Evolutionary conservation across 2,329 filamentous ascomycete species (phyloP).

Genomic region (Fusarium sp.): DNA sequence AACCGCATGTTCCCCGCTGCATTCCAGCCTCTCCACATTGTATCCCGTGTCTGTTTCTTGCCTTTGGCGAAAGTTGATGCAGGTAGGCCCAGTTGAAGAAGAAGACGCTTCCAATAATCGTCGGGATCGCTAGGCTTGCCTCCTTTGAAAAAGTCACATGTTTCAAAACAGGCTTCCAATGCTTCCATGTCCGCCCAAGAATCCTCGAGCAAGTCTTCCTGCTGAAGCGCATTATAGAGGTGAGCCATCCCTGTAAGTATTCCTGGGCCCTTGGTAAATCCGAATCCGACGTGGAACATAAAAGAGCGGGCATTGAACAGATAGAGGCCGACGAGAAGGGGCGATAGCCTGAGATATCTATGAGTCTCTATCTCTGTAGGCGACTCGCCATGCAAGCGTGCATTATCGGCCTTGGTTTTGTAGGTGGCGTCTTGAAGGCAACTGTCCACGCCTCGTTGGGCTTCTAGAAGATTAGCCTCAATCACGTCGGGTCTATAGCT

Average conservation of each 20-base stretch:
- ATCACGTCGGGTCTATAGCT: no score
- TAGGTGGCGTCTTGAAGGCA: no score
- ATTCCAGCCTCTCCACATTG: neutral
- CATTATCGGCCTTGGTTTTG: no score
- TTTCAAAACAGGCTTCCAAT: constrained; percentile 1
- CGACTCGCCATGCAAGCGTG: no score
- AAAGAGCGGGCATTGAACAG: neutral
- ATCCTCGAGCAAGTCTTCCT: neutral
- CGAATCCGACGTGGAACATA: neutral
- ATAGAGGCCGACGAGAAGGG: no score
- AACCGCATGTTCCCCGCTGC: no score
- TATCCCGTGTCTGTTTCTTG: neutral
- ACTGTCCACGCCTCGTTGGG: no score
- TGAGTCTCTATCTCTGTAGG: no score
- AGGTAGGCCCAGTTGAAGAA: neutral
- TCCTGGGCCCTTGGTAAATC: neutral
- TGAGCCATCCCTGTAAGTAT: neutral
- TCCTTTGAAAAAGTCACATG: neutral
- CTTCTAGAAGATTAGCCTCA: no score
- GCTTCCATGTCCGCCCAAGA: neutral
- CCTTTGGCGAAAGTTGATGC: neutral
- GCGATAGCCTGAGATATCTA: no score
- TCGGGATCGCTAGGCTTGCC: neutral
- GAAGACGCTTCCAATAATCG: neutral
- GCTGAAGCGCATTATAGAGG: neutral